Evolutionary conservation across 2,329 filamentous ascomycete genomes (phyloP), one percentile per base, ranked within the genome.

Genomic region (Penicillium sp.): DNA sequence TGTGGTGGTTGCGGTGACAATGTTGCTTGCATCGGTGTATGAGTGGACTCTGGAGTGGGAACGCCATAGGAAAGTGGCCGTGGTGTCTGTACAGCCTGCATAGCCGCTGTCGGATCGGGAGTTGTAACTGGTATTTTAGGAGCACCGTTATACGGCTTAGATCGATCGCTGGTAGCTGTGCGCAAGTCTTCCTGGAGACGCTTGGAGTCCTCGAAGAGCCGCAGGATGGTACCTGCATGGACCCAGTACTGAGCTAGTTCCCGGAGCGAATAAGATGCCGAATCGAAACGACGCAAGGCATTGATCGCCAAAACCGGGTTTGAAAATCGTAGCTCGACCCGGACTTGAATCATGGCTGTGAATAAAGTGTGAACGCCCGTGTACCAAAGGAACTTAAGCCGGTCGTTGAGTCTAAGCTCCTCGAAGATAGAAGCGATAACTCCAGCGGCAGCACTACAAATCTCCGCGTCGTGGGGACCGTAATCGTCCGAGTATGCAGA

Each of bases 341-440:
- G 70, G 7, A 76, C 73, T 64, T 76, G 74, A 26, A 76, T 75
- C 74, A 76, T 76, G 15, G 74, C 74, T 6, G 74, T 76, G 58
- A 76, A 76, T 6, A 76, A 58, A 1, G 73, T 74, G 47, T 75
- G 73, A 10, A 76, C 73, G 3, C 71, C 71, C 16, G 74, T 74
- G 49, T 74, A 72, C 74, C 74, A 76, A 9, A 76, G 62, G 56
- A 68, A 74, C 51, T 74, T 76, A 49, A 76, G 59, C 15, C 70
- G 65, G 49, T 74, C 70, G 33, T 74, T 72, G 18, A 74, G 56
- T 9, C 74, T 69, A 13, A 76, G 66, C 49, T 74, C 72, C 50
- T 76, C 74, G 38, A 76, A 76, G 28, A 76, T 76, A 3, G 72
- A 76, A 6, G 73, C 70, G 49, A 76, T 75, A 1, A 76, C 74